phyloP scores from a whole-genome alignment of 2,329 filamentous ascomycete genomes.

The Aspergillus ochraceus region DNA sequence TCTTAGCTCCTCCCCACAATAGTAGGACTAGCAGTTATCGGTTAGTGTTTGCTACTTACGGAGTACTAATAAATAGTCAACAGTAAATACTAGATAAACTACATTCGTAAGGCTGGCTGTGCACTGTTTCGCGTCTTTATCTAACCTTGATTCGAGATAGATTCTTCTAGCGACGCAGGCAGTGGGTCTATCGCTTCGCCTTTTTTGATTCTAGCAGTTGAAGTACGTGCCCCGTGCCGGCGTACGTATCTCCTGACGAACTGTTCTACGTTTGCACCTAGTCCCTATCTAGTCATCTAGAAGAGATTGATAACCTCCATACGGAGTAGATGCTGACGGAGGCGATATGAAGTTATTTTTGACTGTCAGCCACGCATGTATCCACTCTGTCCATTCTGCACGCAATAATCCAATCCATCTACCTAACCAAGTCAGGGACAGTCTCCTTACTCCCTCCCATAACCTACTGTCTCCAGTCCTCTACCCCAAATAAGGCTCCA shows the following conservation, averaged over 20 bases:
- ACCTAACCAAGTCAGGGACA: background rate
- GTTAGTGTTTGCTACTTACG: background rate
- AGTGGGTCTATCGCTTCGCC: background rate
- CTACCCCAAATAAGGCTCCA: conserved; percentile 24
- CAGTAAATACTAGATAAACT: no score
- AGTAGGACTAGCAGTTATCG: background rate
- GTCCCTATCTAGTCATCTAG: background rate
- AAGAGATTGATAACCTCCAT: background rate
- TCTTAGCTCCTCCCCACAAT: background rate
- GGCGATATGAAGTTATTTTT: background rate
- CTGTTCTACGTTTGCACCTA: no score
- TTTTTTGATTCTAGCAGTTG: no score
- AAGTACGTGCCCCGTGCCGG: background rate
- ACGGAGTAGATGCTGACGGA: background rate
- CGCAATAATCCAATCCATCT: background rate
- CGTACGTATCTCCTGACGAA: background rate
- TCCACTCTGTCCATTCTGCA: background rate
- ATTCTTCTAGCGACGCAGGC: background rate
- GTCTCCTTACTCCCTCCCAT: background rate
- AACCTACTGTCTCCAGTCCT: no score
- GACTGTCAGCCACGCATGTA: background rate
- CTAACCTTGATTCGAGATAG: background rate
- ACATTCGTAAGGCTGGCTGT: no score
- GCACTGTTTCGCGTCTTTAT: no score
- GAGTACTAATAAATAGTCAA: background rate